Evolutionary conservation across 176 grass and related monocot genomes (phyloP).

Genomic region (Saccharum spontaneum): DNA sequence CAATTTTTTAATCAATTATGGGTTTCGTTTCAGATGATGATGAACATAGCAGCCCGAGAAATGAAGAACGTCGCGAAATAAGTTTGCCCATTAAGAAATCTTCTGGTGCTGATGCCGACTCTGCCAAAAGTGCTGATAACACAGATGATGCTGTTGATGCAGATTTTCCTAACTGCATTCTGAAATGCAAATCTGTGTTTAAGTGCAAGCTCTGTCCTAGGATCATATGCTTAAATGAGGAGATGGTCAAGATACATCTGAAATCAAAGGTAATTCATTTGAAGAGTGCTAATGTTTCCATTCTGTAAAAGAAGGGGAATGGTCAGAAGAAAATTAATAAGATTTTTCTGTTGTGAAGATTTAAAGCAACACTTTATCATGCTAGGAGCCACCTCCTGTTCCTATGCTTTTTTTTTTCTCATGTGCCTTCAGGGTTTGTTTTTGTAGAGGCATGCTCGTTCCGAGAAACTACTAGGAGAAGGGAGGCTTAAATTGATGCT

Average conservation of each 20-base stretch:
- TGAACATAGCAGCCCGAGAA: conserved; percentile 27
- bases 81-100: conserved; percentile 37
- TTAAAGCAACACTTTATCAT: not conserved
- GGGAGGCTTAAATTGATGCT: conserved; percentile 90
- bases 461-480: conserved; percentile 74
- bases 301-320: not conserved
- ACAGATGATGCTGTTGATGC: conserved; percentile 33
- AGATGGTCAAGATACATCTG: conserved; percentile 77
- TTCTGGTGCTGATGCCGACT: conserved; percentile 20
- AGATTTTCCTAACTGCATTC: conserved; percentile 65
- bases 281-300: conserved; percentile 20
- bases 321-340: not conserved
- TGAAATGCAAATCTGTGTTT: conserved; percentile 87
- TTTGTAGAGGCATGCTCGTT: conserved; percentile 75
- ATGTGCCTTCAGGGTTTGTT: conserved; percentile 7
- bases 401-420: not conserved
- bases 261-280: conserved; percentile 72
- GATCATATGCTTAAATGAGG: conserved; percentile 83
- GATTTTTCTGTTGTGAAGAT: not conserved
- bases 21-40: conserved; percentile 55
- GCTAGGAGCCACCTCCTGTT: not conserved
- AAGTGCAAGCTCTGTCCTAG: conserved; percentile 89
- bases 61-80: conserved; percentile 27
- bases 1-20: not conserved
- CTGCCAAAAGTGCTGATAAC: conserved; percentile 24